Conservation (phyloP, 2,329 filamentous ascomycete genomes). For the Zasmidium angulare region DNA sequence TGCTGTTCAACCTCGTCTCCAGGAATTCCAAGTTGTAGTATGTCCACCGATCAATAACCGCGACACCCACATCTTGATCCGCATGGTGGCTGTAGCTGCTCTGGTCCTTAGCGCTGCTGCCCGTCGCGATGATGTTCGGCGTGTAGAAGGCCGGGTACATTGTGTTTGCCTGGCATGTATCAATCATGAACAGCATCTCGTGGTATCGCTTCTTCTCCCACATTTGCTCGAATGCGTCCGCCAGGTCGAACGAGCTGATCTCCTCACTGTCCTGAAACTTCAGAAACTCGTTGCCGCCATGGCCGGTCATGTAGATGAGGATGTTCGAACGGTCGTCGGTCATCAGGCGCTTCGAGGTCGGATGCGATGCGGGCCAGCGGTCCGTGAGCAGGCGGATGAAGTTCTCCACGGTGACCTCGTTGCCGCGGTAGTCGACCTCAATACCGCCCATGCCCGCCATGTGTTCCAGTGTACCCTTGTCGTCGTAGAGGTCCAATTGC, state of each 20-base stretch:
- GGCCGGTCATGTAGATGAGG: constrained; percentile 97
- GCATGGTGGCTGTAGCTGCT: constrained; percentile 97
- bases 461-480: constrained; percentile 44
- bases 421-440: constrained; percentile 96
- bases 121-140: constrained; percentile 95
- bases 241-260: constrained; percentile 92
- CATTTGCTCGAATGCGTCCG: constrained; percentile 98
- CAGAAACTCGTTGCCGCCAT: constrained; percentile 94
- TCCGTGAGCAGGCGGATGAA: constrained; percentile 96
- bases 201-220: constrained; percentile 99
- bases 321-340: constrained; percentile 97
- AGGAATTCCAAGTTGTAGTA: constrained; percentile 98
- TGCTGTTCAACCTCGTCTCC: constrained; percentile 82
- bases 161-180: constrained; percentile 98
- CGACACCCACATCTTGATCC: constrained; percentile 95
- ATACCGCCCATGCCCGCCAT: constrained; percentile 53
- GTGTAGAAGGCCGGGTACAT: constrained; percentile 99
- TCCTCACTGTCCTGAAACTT: constrained; percentile 99
- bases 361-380: constrained; percentile 90
- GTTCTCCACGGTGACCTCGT: constrained; percentile 98
- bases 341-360: constrained; percentile 85
- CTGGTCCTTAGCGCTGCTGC: constrained; percentile 93
- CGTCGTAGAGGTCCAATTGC: constrained; percentile 91
- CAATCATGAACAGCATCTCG: constrained; percentile 99
- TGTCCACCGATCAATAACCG: constrained; percentile 97